Evolutionary conservation across 1,284 basidiomycete genomes (phyloP).

Genomic region (Trametes versicolor): DNA sequence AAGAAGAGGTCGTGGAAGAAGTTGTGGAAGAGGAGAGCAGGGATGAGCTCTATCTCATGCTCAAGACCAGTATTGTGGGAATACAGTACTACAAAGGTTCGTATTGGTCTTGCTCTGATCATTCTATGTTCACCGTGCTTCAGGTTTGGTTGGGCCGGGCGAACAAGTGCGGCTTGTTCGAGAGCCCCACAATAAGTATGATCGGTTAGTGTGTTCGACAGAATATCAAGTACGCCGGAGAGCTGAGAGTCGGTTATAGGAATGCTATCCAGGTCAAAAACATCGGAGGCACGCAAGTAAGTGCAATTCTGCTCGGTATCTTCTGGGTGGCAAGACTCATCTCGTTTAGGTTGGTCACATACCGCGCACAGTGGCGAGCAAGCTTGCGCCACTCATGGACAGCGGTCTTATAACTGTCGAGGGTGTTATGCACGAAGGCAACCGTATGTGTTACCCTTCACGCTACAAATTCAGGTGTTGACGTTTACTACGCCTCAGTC

Average conservation of each 20-base stretch:
- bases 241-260: conserved; percentile 44
- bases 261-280: conserved; percentile 86
- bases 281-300: conserved; percentile 71
- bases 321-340: neutral
- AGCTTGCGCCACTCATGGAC: conserved; percentile 80
- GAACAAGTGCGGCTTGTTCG: conserved; percentile 81
- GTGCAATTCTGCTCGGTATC: neutral
- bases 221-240: neutral
- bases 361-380: conserved; percentile 66
- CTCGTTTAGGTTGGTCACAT: conserved; percentile 69
- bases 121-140: conserved; percentile 7
- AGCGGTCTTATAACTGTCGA: conserved; percentile 70
- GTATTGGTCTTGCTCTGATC: neutral
- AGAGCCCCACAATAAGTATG: conserved; percentile 76
- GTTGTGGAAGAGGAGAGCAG: conserved; percentile 54
- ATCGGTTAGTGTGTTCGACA: conserved; percentile 55
- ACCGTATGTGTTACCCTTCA: conserved; percentile 55
- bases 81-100: conserved; percentile 83
- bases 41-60: conserved; percentile 73
- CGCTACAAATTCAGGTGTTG: neutral
- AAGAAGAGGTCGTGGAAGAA: conserved; percentile 55
- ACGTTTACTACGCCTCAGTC: conserved; percentile 45
- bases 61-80: conserved; percentile 77
- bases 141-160: conserved; percentile 78
- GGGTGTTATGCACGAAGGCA: conserved; percentile 79